A percentile compares a stretch with the other conserved stretches of the same genome.
phyloP scores from a whole-genome alignment of 352 stramenopile species.

The Peronospora farinosa region DNA sequence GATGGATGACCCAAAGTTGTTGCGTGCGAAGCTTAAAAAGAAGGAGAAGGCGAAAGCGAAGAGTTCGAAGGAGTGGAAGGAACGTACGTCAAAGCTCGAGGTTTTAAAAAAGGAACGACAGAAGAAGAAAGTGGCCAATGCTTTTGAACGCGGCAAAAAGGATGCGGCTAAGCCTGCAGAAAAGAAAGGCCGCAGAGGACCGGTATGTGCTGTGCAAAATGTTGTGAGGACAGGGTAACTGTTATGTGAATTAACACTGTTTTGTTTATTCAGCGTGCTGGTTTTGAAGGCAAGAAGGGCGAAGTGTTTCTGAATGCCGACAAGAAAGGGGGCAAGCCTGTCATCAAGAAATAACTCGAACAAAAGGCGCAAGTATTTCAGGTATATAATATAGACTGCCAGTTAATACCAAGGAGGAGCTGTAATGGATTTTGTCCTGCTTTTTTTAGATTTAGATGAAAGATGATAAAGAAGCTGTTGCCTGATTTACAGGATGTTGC shows the following conservation, averaged over 20 bases:
- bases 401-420: constrained; percentile 16
- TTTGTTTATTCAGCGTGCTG: constrained; percentile 38
- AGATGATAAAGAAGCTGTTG: constrained; percentile 1
- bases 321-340: constrained; percentile 36
- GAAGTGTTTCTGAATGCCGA: constrained; percentile 63
- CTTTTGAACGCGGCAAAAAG: constrained; percentile 22
- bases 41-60: constrained; percentile 79
- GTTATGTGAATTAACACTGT: constrained; percentile 7
- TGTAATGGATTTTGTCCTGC: constrained; percentile 8
- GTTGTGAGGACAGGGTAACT: background rate
- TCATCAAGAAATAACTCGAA: constrained; percentile 29
- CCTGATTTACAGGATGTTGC: constrained; percentile 47
- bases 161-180: constrained; percentile 30
- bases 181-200: constrained; percentile 33
- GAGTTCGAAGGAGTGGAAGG: constrained; percentile 75
- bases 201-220: constrained; percentile 22
- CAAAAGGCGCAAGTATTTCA: constrained; percentile 11
- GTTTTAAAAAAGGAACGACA: constrained; percentile 60
- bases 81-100: constrained; percentile 47
- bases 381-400: constrained; percentile 42
- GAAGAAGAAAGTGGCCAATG: constrained; percentile 53
- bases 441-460: constrained; percentile 21
- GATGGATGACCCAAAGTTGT: constrained; percentile 70
- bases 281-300: constrained; percentile 80
- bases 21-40: constrained; percentile 78